Evolutionary conservation across 1,284 basidiomycete genomes (phyloP).

Genomic region (Cryptococcus amylolentus): DNA sequence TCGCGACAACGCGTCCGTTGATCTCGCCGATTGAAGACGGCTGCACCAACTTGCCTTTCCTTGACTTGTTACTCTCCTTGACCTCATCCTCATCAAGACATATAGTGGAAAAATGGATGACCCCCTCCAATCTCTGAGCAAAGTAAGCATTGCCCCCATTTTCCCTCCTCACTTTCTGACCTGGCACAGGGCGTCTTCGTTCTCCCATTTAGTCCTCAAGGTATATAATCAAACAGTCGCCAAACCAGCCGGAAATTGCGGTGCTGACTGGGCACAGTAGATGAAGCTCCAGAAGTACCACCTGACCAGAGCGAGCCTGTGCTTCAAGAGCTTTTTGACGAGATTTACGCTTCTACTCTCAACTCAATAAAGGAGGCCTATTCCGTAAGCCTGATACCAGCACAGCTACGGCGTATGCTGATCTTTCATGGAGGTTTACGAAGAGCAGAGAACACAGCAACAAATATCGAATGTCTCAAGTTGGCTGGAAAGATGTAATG

Average conservation of each 20-base stretch:
- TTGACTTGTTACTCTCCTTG: too few species aligned
- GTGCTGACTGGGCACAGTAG: slow-evolving; percentile 17
- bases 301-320: background rate
- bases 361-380: slow-evolving; percentile 17
- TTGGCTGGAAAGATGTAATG: slow-evolving; percentile 31
- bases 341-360: slow-evolving; percentile 21
- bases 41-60: too few species aligned
- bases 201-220: background rate
- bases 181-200: background rate
- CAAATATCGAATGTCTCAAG: slow-evolving; percentile 36
- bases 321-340: slow-evolving; percentile 10
- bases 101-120: slow-evolving; percentile 14
- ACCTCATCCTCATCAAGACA: too few species aligned
- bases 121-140: slow-evolving; percentile 34
- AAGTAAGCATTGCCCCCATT: slow-evolving; percentile 28
- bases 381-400: slow-evolving; percentile 11
- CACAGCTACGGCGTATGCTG: background rate
- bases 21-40: too few species aligned
- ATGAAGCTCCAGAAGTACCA: background rate
- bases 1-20: too few species aligned
- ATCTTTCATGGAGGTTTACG: slow-evolving; percentile 20
- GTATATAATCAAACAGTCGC: background rate
- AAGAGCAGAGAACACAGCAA: slow-evolving; percentile 19
- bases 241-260: background rate
- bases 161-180: slow-evolving; percentile 23